Percentiles rank a stretch among this genome's conserved stretches.
Evolutionary conservation across 805 yeast genomes (phyloP).

Genomic region (Metschnikowia sp.): DNA sequence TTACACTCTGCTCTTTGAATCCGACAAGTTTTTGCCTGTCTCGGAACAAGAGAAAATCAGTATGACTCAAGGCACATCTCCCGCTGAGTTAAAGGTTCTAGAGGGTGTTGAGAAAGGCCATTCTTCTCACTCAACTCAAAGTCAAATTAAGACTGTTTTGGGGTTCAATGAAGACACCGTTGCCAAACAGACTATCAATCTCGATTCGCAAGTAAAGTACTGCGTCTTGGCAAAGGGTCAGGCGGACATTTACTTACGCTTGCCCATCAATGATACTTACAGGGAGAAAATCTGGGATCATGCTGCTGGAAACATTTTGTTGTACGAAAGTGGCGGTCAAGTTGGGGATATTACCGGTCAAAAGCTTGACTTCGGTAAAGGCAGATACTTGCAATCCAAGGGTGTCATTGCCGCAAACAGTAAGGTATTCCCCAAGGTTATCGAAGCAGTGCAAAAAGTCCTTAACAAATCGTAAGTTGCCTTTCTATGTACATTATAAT

Average conservation of each 20-base stretch:
- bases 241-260: constrained; percentile 86
- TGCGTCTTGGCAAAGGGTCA: constrained; percentile 87
- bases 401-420: constrained; percentile 87
- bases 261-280: constrained; percentile 74
- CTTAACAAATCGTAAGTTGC: constrained; percentile 7
- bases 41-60: constrained; percentile 36
- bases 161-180: constrained; percentile 49
- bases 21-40: constrained; percentile 33
- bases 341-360: constrained; percentile 83
- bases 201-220: constrained; percentile 96
- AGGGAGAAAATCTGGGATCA: constrained; percentile 98
- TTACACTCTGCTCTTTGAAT: constrained; percentile 41
- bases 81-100: constrained; percentile 60
- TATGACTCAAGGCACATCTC: constrained; percentile 48
- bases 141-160: constrained; percentile 61
- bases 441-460: constrained; percentile 42
- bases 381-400: constrained; percentile 75
- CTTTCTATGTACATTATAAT: constrained; percentile 2
- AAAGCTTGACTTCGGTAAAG: constrained; percentile 76
- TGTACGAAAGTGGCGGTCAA: constrained; percentile 86
- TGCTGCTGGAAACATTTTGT: constrained; percentile 88
- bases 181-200: constrained; percentile 59
- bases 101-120: constrained; percentile 97
- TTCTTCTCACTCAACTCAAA: constrained; percentile 85
- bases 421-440: constrained; percentile 47